Conservation (phyloP, 768 basidiomycete species). For the Amanita jacksonii region DNA sequence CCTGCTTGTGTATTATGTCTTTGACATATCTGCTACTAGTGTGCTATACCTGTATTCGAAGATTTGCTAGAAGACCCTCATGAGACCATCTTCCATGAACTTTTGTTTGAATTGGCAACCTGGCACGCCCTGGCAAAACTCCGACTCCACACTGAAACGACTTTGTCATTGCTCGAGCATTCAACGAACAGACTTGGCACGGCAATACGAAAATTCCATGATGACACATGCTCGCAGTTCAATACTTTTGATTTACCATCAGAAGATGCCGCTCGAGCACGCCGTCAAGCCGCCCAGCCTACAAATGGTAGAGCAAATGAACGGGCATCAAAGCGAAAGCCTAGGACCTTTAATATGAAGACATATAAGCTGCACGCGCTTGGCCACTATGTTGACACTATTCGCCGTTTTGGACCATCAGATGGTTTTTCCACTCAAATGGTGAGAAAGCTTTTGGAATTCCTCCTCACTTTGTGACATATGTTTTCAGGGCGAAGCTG, state of each 20-base stretch:
- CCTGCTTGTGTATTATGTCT: neutral
- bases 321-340: constrained; percentile 1
- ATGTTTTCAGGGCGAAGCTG: constrained; percentile 24
- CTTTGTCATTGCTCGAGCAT: constrained; percentile 18
- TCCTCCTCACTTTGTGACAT: neutral
- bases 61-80: constrained; percentile 24
- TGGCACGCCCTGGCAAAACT: too few species aligned
- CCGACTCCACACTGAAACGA: constrained; percentile 28
- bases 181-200: constrained; percentile 21
- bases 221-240: constrained; percentile 12
- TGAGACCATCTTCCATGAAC: constrained; percentile 16
- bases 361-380: constrained; percentile 24
- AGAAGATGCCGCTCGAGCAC: constrained; percentile 15
- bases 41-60: constrained; percentile 25
- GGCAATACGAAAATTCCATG: constrained; percentile 17
- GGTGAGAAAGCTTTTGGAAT: constrained; percentile 15
- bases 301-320: neutral
- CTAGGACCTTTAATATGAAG: constrained; percentile 10
- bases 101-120: constrained; percentile 20
- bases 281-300: constrained; percentile 9
- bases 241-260: constrained; percentile 16
- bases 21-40: constrained; percentile 14
- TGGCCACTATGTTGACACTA: constrained; percentile 17
- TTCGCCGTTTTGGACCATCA: constrained; percentile 18
- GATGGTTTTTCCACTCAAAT: constrained; percentile 24